phyloP scores from a whole-genome alignment of 257 asterid genomes.

The Schizonepeta tenuifolia region DNA sequence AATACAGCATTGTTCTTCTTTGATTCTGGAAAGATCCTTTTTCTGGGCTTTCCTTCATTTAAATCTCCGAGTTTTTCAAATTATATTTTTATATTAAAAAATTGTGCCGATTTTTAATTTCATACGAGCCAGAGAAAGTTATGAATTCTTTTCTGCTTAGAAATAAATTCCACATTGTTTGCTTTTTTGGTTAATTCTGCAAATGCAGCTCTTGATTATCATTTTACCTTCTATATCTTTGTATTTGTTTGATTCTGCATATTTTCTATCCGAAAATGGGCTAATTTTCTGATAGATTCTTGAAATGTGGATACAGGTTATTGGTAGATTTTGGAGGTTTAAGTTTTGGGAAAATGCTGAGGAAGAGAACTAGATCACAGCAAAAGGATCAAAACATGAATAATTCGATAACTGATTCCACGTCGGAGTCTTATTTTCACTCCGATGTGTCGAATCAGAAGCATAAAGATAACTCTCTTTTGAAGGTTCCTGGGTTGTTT shows the following conservation, averaged over 20 bases:
- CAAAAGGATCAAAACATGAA: conserved; percentile 66
- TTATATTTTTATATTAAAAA: not conserved
- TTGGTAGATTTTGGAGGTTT: conserved; percentile 28
- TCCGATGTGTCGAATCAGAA: conserved; percentile 57
- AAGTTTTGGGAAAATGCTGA: conserved; percentile 57
- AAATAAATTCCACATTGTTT: not conserved
- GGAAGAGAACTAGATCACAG: conserved; percentile 69
- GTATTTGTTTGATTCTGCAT: conserved; percentile 22
- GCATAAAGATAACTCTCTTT: conserved; percentile 53
- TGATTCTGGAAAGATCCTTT: conserved; percentile 40
- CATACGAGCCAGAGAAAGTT: not conserved
- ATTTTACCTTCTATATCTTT: conserved; percentile 6
- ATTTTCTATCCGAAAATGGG: conserved; percentile 16
- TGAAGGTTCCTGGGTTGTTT: conserved; percentile 65
- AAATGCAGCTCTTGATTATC: conserved; percentile 39
- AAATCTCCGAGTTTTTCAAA: not conserved
- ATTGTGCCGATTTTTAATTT: not conserved
- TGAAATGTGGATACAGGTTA: conserved; percentile 40
- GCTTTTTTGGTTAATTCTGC: conserved; percentile 19
- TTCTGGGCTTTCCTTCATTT: conserved; percentile 14
- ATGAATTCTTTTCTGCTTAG: no score
- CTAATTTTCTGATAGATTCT: conserved; percentile 29
- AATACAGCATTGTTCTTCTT: conserved; percentile 32
- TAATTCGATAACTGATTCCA: conserved; percentile 52
- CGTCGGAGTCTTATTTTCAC: conserved; percentile 56